Evolutionary conservation across 2,329 filamentous ascomycete species (phyloP), one percentile per base, ranked within the genome.

Genomic region (Knufia fluminis): DNA sequence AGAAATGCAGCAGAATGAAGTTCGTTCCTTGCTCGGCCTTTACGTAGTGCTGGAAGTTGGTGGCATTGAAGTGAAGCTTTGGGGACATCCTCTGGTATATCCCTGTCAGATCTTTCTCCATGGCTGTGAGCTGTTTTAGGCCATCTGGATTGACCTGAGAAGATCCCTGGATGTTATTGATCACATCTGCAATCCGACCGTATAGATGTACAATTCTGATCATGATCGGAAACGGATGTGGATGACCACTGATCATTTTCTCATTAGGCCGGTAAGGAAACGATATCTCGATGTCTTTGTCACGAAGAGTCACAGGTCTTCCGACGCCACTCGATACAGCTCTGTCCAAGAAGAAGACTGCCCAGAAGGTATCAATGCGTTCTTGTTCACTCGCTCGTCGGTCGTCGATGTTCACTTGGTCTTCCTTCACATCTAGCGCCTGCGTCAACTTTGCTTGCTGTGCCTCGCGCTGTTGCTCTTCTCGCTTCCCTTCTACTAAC

Each of bases 321-420:
- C 89, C 89, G 0, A 87, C 92, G 0, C 88, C 88, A 0, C 86
- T 91, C 0, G 88, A 94, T 22, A 94, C 91, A 53, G 91, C 83
- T 17, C 88, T 77, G 60, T 95, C 88, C 1, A 94, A 76, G 56
- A 94, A 83, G 64, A 94, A 94, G 9, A 94, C 84, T 3, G 86
- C 83, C 88, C 88, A 95, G 57, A 94, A 89, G 0, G 88, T 91
- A 59, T 94, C 86, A 38, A 88, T 82, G 14, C 86, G 79, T 61
- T 94, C 88, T 54, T 88, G 80, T 59, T 94, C 87, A 2, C 86
- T 77, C 4, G 68, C 59, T 78, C 83, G 55, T 48, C 57, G 33
- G 35, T 59, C 56, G 4, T 55, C 54, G 8, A 43, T 26, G 40
- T 23, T 47, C 66, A 66, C 58, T 31, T 63, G 40, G 1, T 60